Evolutionary conservation across 106 monocot genomes (phyloP), one percentile per base, ranked within the genome.

Genomic region (Hemerocallis citrina): DNA sequence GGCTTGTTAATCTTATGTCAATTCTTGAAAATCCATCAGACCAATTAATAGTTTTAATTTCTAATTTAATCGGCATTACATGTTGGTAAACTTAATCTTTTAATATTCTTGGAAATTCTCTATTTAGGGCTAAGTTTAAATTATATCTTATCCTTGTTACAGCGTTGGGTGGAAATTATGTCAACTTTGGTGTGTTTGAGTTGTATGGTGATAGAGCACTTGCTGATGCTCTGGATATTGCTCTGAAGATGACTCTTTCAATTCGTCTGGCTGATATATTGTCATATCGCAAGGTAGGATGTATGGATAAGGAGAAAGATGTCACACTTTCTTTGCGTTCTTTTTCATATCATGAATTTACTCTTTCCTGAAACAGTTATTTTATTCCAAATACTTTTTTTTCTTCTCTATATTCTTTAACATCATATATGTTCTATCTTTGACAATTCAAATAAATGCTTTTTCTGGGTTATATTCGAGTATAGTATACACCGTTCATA

Each of bases 101-200:
- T n/a, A n/a, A n/a, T n/a, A n/a, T n/a, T n/a, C n/a, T n/a, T n/a
- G n/a, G n/a, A n/a, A n/a, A n/a, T n/a, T n/a, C n/a, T n/a, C n/a
- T 11, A 49, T 54, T n/a, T 25, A 38, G 14, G 27, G 21, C 39
- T 59, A 39, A 44, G 8, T 44, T 28, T 62, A 4, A n/a, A n/a
- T n/a, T n/a, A n/a, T n/a, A n/a, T n/a, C n/a, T n/a, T n/a, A 44
- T 57, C 22, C 29, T 40, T 64, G 7, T 29, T 23, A 38, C 89
- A 89, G 89, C 89, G 47, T 45, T 89, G 62, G 68, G 84, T 14
- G 96, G 96, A 19, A 96, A 91, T 64, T 96, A 96, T 75, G 96
- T 90, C 51, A 96, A 96, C 65, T 96, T 96, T 62, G 96, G 96
- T 38, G 96, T 96, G 28, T 96, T 96, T 76, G 96, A 91, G 60